Conservation (phyloP, 2,329 filamentous ascomycete genomes). For the Pseudonectria foliicola region DNA sequence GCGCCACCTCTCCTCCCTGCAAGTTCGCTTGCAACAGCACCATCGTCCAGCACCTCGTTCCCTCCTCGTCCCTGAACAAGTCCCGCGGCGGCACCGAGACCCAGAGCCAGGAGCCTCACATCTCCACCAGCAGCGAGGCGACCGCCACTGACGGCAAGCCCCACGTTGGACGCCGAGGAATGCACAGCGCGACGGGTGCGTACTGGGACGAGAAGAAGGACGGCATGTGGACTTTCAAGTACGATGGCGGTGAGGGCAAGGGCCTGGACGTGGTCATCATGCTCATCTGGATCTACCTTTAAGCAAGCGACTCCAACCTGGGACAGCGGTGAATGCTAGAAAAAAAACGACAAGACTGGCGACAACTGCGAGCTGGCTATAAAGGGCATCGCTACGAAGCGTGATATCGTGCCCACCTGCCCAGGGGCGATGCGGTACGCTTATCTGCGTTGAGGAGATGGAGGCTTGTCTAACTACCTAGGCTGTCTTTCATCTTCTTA, state of each 20-base stretch:
- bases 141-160: slow-evolving; percentile 57
- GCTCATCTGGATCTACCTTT: slow-evolving; percentile 72
- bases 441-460: slow-evolving; percentile 14
- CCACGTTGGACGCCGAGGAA: slow-evolving; percentile 78
- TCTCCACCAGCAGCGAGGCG: slow-evolving; percentile 47
- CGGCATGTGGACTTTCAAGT: slow-evolving; percentile 87
- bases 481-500: slow-evolving; percentile 13
- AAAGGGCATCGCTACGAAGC: slow-evolving; percentile 11
- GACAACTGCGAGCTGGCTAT: no score
- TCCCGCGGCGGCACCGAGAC: slow-evolving; percentile 43
- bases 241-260: slow-evolving; percentile 60
- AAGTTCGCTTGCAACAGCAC: slow-evolving; percentile 98
- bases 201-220: slow-evolving; percentile 91
- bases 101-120: slow-evolving; percentile 42
- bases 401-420: slow-evolving; percentile 13
- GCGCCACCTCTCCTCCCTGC: slow-evolving; percentile 57
- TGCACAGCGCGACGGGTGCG: slow-evolving; percentile 79
- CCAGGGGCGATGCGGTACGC: not conserved
- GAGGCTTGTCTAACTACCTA: slow-evolving; percentile 15
- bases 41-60: slow-evolving; percentile 87
- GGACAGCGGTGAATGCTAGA: not conserved
- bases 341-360: no score
- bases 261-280: slow-evolving; percentile 64
- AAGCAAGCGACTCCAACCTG: slow-evolving; percentile 13
- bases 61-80: slow-evolving; percentile 58